A percentile compares a stretch with the other conserved stretches of the same genome.
phyloP scores from a whole-genome alignment of 1,284 basidiomycete species.

The Waitea zeae region DNA sequence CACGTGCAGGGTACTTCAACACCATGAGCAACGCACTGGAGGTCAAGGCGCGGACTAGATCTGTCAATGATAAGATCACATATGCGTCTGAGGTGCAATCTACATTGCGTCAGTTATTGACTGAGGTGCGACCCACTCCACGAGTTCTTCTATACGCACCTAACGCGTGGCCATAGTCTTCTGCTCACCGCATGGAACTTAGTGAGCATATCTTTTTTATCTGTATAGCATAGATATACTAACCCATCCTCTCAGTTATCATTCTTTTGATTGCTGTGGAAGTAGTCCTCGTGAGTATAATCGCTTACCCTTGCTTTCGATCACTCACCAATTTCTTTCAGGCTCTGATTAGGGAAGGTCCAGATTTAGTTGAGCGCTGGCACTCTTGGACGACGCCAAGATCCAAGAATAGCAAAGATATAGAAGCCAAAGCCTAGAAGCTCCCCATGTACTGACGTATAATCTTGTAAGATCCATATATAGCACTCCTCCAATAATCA shows the following conservation, averaged over 20 bases:
- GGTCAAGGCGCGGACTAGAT: conserved; percentile 59
- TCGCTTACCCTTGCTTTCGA: not conserved
- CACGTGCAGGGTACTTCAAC: conserved; percentile 66
- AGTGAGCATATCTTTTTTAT: no score
- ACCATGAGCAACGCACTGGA: conserved; percentile 69
- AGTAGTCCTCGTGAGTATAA: conserved; percentile 59
- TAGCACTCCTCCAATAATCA: no score
- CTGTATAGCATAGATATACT: no score
- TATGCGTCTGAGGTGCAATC: conserved; percentile 81
- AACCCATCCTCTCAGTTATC: no score
- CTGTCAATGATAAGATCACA: conserved; percentile 83
- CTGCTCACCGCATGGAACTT: conserved; percentile 80
- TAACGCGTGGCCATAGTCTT: conserved; percentile 60
- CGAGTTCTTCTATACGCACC: no score
- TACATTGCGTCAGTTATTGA: conserved; percentile 58
- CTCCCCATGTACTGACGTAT: no score
- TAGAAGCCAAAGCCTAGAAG: no score
- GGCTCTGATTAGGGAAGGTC: conserved; percentile 43
- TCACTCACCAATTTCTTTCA: conserved; percentile 10
- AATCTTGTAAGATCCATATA: no score
- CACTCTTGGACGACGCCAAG: no score
- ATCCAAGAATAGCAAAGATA: no score
- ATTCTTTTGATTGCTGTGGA: conserved; percentile 83
- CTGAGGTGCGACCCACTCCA: no score
- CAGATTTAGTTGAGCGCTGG: no score